Conservation (phyloP, 2,329 filamentous ascomycete genomes). For the Colletotrichum graminicola region DNA sequence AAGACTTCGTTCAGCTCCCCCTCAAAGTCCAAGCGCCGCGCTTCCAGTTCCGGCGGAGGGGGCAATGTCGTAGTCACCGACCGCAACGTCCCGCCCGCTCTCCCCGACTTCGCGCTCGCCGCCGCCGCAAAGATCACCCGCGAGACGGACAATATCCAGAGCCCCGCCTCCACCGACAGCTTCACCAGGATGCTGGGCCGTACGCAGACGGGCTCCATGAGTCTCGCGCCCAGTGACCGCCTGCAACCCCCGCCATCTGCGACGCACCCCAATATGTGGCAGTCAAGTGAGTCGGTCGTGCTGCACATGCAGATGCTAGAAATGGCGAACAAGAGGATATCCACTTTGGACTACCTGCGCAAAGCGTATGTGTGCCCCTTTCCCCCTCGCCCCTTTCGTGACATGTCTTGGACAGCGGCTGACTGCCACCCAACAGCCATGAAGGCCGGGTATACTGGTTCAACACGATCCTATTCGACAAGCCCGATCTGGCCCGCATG, state of each 20-base stretch:
- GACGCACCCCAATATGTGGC: slow-evolving; percentile 44
- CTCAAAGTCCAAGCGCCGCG: slow-evolving; percentile 52
- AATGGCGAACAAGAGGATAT: slow-evolving; percentile 90
- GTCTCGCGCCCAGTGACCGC: slow-evolving; percentile 42
- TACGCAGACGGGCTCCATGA: slow-evolving; percentile 53
- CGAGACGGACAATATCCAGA: slow-evolving; percentile 48
- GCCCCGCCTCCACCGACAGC: slow-evolving; percentile 51
- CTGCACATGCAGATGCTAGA: slow-evolving; percentile 80
- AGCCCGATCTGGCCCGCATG: slow-evolving; percentile 82
- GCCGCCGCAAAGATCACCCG: slow-evolving; percentile 59
- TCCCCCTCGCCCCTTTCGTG: not conserved
- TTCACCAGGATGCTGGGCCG: slow-evolving; percentile 60
- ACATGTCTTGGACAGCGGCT: slow-evolving; percentile 20
- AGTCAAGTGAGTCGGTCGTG: slow-evolving; percentile 61
- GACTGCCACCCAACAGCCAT: slow-evolving; percentile 69
- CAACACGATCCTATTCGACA: slow-evolving; percentile 94
- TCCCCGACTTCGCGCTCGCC: slow-evolving; percentile 66
- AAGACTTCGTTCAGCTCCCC: slow-evolving; percentile 64
- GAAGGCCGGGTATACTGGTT: slow-evolving; percentile 98
- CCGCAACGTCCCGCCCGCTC: slow-evolving; percentile 62
- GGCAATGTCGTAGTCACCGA: slow-evolving; percentile 58
- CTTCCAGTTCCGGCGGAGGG: slow-evolving; percentile 57
- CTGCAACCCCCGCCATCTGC: slow-evolving; percentile 49
- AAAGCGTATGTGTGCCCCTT: slow-evolving; percentile 77
- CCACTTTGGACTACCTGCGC: slow-evolving; percentile 90